These are phyloP conservation scores for Trichophyton simii DNA, from an alignment of 2,329 filamentous ascomycete species.

Conservation along the genomic window DNA sequence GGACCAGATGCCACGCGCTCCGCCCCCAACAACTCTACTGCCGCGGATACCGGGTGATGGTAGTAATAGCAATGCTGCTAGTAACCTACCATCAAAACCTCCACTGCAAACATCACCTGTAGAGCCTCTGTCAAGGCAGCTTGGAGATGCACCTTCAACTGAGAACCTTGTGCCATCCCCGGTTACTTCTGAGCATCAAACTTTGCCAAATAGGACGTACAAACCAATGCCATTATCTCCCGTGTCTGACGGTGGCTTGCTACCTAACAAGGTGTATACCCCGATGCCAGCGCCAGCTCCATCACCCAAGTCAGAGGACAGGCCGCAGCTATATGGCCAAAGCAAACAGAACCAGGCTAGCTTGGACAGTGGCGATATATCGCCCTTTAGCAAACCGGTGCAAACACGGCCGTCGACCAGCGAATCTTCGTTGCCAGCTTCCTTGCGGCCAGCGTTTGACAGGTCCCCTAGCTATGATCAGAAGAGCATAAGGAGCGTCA, in stretches of 20 bases:
- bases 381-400: not conserved
- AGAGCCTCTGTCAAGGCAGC: conserved; percentile 6
- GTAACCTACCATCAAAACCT: not conserved
- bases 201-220: not conserved
- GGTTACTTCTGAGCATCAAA: not conserved
- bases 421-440: not conserved
- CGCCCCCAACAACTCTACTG: conserved; percentile 21
- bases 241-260: not conserved
- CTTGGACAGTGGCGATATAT: not conserved
- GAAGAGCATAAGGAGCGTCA: not conserved
- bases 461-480: conserved; percentile 1
- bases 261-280: not conserved
- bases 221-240: not conserved
- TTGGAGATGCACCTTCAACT: conserved; percentile 1
- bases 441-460: conserved; percentile 1
- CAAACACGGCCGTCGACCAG: not conserved
- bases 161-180: not conserved
- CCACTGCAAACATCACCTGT: conserved; percentile 6
- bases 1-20: conserved; percentile 27
- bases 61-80: not conserved
- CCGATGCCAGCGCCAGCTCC: not conserved
- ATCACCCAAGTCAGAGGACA: not conserved
- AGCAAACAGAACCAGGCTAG: not conserved
- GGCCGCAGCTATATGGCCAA: not conserved
- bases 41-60: conserved; percentile 11